Evolutionary conservation across 495 filamentous ascomycete genomes (phyloP).

Genomic region (Cercophora samala): DNA sequence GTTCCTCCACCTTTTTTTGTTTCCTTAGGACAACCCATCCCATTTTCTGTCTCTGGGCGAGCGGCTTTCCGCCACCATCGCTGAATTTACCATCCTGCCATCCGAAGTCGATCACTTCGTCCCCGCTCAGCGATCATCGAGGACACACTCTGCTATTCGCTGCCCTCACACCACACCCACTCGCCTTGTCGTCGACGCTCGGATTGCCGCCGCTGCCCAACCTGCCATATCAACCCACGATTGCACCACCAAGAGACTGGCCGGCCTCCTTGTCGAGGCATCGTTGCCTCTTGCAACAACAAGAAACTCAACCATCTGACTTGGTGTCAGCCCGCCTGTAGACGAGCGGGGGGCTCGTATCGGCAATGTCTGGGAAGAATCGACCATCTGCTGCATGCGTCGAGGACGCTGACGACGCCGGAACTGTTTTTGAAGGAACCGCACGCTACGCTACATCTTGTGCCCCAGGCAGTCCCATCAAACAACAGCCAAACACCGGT

Average conservation of each 20-base stretch:
- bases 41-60: slow-evolving; percentile 20
- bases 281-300: slow-evolving; percentile 29
- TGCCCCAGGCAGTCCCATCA: slow-evolving; percentile 39
- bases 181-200: slow-evolving; percentile 2
- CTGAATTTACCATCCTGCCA: slow-evolving; percentile 6
- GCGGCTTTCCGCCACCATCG: slow-evolving; percentile 19
- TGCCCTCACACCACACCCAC: slow-evolving; percentile 15
- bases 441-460: slow-evolving; percentile 37
- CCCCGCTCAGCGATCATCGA: no score
- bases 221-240: slow-evolving; percentile 4
- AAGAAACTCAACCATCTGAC: not conserved
- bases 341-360: slow-evolving; percentile 25
- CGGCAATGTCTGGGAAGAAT: slow-evolving; percentile 31
- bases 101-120: not conserved
- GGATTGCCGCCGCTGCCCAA: slow-evolving; percentile 3
- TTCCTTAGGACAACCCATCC: slow-evolving; percentile 32
- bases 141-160: not conserved
- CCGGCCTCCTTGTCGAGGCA: slow-evolving; percentile 29
- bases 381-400: slow-evolving; percentile 41
- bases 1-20: slow-evolving; percentile 32
- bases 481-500: slow-evolving; percentile 46
- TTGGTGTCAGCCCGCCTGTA: slow-evolving; percentile 16
- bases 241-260: slow-evolving; percentile 23
- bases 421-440: slow-evolving; percentile 39
- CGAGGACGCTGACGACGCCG: slow-evolving; percentile 48